Percentiles rank a stretch among this genome's conserved stretches.
Conservation (phyloP, 768 basidiomycete species). For the Boletus vinaceobasis region DNA sequence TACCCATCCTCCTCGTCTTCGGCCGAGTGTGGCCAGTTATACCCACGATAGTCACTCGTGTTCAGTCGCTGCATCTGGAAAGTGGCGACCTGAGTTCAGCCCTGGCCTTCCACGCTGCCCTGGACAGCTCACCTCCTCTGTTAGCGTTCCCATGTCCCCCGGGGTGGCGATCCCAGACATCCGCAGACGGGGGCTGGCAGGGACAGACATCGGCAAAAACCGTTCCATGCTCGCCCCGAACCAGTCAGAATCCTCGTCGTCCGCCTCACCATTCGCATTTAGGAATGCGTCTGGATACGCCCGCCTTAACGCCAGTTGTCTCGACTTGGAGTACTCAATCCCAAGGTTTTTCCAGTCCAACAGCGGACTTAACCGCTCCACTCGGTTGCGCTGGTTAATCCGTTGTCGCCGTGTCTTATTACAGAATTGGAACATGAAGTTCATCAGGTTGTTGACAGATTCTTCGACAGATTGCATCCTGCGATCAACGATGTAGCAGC, state of each 20-base stretch:
- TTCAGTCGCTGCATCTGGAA: slow-evolving; percentile 78
- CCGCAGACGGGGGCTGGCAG: slow-evolving; percentile 82
- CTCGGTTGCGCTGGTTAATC: slow-evolving; percentile 98
- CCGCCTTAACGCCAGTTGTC: slow-evolving; percentile 85
- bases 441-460: slow-evolving; percentile 79
- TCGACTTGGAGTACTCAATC: slow-evolving; percentile 93
- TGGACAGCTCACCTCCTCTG: slow-evolving; percentile 61
- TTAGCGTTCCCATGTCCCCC: slow-evolving; percentile 87
- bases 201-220: slow-evolving; percentile 70
- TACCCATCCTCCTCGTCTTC: slow-evolving; percentile 91
- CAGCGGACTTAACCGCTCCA: slow-evolving; percentile 88
- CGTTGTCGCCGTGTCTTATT: slow-evolving; percentile 90
- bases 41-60: slow-evolving; percentile 78
- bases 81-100: not conserved
- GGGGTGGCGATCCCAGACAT: slow-evolving; percentile 80
- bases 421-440: slow-evolving; percentile 71
- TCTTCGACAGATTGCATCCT: slow-evolving; percentile 88
- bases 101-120: not conserved
- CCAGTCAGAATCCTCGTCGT: slow-evolving; percentile 40
- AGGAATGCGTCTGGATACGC: slow-evolving; percentile 96
- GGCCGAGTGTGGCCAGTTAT: slow-evolving; percentile 51
- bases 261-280: slow-evolving; percentile 49
- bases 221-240: slow-evolving; percentile 58
- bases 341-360: slow-evolving; percentile 99
- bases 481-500: slow-evolving; percentile 95